Base-by-base conservation (phyloP, 1,284 basidiomycete genomes). In the Papiliotrema nemorosa region DNA sequence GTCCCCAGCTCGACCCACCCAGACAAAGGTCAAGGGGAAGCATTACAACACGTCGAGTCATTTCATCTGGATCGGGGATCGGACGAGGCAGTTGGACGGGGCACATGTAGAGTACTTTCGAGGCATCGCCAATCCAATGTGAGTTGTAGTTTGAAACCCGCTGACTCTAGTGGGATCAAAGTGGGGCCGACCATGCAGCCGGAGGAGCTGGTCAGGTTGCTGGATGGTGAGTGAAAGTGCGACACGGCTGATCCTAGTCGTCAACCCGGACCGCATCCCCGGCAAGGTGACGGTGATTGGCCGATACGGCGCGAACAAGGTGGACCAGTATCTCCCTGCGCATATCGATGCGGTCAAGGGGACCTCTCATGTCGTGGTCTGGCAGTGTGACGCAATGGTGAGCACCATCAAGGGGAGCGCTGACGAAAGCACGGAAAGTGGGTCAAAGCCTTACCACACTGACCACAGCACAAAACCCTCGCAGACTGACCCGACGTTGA, bases 81-180 rank as follows among this genome's bases (percentile, higher is more conserved):
- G 94, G 44, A 98, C 94, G n/a, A 78, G 94, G 39, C 90, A 96
- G 73, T 76, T 97, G 3, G 83, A 85, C 53, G 91, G 91, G 16
- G 94, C 93, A 1, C 94, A 98, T 68, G 84, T 97, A 27, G 94
- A 97, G 76, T 94, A 93, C 73, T 93, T 94, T 74, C 79, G 90
- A 43, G 91, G 93, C 3, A 90, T 98, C 52, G 82, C 89, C 43
- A 98, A 98, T 73, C 94, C 94, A 1, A 90, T 98, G 68, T 72
- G 47, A 63, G 70, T 55, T 24, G 31, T 1, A 12, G 14, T 41
- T 25, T n/a, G 10, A 41, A 7, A 6, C 20, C 39, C 25, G 20
- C 62, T 62, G 49, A 58, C 46, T 14, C 9, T 35, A 72, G 70
- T 55, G 94, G 94, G 2, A 83, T 97, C 77, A 98, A 98, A 73